Evolutionary conservation across 495 filamentous ascomycete species (phyloP).

Genomic region (Penicillium malachiteum): DNA sequence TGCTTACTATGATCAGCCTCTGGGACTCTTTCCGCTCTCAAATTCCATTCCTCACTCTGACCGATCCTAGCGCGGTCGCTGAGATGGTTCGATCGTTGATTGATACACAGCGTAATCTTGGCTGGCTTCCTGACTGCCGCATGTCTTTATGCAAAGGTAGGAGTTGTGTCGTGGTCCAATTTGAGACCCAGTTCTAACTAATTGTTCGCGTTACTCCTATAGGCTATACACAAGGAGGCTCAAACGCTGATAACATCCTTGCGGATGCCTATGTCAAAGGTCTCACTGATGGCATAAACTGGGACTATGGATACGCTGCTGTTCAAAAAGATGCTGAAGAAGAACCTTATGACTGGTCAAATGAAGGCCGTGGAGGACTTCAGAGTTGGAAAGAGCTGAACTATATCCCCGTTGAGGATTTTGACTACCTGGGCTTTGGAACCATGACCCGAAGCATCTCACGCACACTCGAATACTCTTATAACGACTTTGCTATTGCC

Average conservation of each 20-base stretch:
- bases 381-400: constrained; percentile 65
- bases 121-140: constrained; percentile 65
- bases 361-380: constrained; percentile 73
- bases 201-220: neutral
- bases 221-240: constrained; percentile 67
- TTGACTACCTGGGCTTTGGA: constrained; percentile 70
- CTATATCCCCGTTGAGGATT: constrained; percentile 69
- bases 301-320: constrained; percentile 65
- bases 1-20: constrained; percentile 29
- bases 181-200: neutral
- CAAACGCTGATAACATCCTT: constrained; percentile 72
- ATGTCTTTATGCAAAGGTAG: constrained; percentile 71
- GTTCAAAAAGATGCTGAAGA: constrained; percentile 69
- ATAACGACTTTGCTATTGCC: constrained; percentile 67
- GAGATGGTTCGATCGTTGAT: constrained; percentile 69
- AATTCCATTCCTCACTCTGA: constrained; percentile 63
- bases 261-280: constrained; percentile 76
- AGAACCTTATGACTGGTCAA: constrained; percentile 64
- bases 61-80: constrained; percentile 60
- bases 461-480: constrained; percentile 68
- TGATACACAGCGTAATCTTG: constrained; percentile 68
- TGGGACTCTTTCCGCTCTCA: constrained; percentile 68
- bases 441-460: constrained; percentile 70
- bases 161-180: neutral
- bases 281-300: constrained; percentile 59